Evolutionary conservation across 169 alveolate genomes (phyloP), one percentile per base, ranked within the genome.

Genomic region (Plasmodium vivax): DNA sequence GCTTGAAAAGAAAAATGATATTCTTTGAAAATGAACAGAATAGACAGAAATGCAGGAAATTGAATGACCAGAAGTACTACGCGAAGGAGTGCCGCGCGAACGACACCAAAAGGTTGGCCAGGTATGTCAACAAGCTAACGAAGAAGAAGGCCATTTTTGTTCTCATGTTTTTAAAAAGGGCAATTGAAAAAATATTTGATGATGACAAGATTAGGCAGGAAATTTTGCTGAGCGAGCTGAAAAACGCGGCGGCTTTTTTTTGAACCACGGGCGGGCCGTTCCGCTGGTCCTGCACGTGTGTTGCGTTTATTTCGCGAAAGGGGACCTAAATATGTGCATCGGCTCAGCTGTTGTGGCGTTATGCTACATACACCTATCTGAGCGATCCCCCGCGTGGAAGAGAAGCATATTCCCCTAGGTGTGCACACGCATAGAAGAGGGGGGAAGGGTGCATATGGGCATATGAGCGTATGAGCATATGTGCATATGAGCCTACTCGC

Each of bases 111-210:
- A 58, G 32, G 83, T 68, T 90, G 9, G 68, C 94, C 51, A 90
- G 62, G 74, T 90, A 90, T 90, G 72, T 90, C 36, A 90, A 79
- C 80, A 90, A 90, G 83, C 91, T 90, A n/a, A 58, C 81, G 92
- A 90, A 90, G 56, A 90, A 90, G 74, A 90, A 90, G 34, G 83
- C 90, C 41, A 90, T 90, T 27, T 43, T 72, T 36, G 51, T 74
- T 16, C 94, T 90, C 36, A 1, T 90, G 83, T 80, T 43, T 45
- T 47, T 90, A 82, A 90, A 90, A 90, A 90, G 91, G 23, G 36
- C 45, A 36, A 90, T 90, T 38, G 94, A 90, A 82, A 80, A 45
- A 38, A 90, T 90, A 90, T 90, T 90, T 41, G 94, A 90, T 80
- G 84, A 90, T 16, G 93, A 87, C 32, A 58, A 2, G 32, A 71